Base-by-base conservation (phyloP, 805 yeast species). In the Tetrapisispora taiwanensis region DNA sequence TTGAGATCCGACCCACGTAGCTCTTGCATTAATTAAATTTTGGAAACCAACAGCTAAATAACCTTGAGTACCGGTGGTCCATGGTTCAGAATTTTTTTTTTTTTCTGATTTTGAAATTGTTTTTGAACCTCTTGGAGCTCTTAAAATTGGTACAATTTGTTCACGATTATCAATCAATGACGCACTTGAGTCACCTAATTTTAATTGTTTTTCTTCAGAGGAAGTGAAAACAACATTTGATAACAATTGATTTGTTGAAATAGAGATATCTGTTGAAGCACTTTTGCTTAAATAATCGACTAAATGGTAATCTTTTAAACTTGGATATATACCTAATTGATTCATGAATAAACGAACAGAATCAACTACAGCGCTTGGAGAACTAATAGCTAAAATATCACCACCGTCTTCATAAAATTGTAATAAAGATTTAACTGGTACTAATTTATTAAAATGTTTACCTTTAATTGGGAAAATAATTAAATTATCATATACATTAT, bases 21-120 rank as follows among this genome's bases (percentile, higher is more conserved):
- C 71, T 53, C 98, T 78, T 1, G 95, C 84, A 57, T 84, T 86
- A 58, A 76, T 76, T 45, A 78, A 70, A 39, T 81, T 81, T 68
- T 92, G 99, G 55, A 86, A 75, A 1, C 79, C 92, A 9, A 78
- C 94, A 19, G 79, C 76, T 42, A 84, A 60, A 60, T 69, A 81
- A 4, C 86, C 88, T 66, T 89, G 94, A 36, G 78, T 70, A 27
- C 96, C 96, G 30, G 79, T 68, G 13, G 84, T 78, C 95, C 95
- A 89, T 3, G 79, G 52, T 26, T 68, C 72, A 74, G 89, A 90
- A 5, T 78, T 52, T 24, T 70, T 70, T 34, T 72, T 63, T n/a
- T 68, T 64, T 7, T 37, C 40, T 7, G 40, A 37, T 8, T 28
- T 28, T 18, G 18, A 13, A 17, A 37, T n/a, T 52, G 85, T 73